phyloP scores from a whole-genome alignment of 768 basidiomycete species.

The Megacollybia marginata region DNA sequence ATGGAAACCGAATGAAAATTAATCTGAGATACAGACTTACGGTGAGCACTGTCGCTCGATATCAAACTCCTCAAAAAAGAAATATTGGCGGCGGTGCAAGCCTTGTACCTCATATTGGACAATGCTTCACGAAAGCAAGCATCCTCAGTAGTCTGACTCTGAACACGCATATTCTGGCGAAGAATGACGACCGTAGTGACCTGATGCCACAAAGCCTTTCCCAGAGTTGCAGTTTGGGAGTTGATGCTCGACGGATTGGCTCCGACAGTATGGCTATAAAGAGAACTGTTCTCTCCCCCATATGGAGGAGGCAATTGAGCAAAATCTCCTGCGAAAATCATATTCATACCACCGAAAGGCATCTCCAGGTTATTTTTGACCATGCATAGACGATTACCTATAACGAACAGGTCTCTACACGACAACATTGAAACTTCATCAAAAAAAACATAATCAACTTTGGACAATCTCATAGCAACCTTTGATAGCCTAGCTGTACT shows the following conservation, averaged over 20 bases:
- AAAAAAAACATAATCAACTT: constrained; percentile 20
- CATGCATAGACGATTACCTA: constrained; percentile 17
- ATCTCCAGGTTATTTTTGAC: constrained; percentile 7
- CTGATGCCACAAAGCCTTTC: no score
- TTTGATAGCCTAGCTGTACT: not conserved
- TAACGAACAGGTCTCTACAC: no score
- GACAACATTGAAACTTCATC: no score
- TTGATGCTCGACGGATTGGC: constrained; percentile 1
- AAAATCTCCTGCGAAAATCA: constrained; percentile 27
- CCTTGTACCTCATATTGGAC: no score
- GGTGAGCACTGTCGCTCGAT: not conserved
- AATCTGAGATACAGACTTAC: constrained; percentile 2
- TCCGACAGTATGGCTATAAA: constrained; percentile 14
- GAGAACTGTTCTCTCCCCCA: constrained; percentile 8
- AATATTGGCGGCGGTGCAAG: constrained; percentile 17
- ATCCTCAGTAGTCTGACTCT: constrained; percentile 8
- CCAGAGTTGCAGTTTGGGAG: constrained; percentile 8
- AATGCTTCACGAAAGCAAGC: no score
- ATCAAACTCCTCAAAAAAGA: constrained; percentile 9
- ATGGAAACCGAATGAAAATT: constrained; percentile 15
- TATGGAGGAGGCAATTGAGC: constrained; percentile 20
- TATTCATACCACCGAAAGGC: constrained; percentile 17
- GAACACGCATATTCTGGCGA: no score
- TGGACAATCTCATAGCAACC: not conserved
- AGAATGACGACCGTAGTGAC: no score